Conservation (phyloP, 2,329 filamentous ascomycete species). For the Metarhizium brunneum region DNA sequence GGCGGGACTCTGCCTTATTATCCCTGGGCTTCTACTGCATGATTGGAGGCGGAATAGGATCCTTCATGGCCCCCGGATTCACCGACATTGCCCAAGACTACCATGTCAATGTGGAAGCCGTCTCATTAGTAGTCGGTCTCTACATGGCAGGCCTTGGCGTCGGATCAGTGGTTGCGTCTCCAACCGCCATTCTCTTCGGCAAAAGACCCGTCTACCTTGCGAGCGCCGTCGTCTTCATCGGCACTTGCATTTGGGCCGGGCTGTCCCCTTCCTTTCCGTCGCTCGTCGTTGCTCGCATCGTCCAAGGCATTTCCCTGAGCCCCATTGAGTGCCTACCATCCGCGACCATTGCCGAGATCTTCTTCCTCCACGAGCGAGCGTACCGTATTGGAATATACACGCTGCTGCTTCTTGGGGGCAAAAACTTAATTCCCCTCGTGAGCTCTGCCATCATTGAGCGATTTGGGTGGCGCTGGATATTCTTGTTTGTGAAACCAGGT, state of each 20-base stretch:
- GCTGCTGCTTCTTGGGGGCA: constrained; percentile 75
- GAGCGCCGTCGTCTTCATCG: constrained; percentile 69
- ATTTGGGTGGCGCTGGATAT: constrained; percentile 82
- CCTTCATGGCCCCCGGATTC: constrained; percentile 84
- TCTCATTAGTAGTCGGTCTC: constrained; percentile 80
- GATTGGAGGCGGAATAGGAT: constrained; percentile 86
- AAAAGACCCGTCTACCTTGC: constrained; percentile 85
- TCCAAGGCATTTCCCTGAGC: constrained; percentile 81
- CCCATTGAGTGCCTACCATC: constrained; percentile 89
- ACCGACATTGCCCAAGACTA: constrained; percentile 62
- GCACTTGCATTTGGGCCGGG: constrained; percentile 76
- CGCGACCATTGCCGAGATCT: constrained; percentile 92
- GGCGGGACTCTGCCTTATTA: constrained; percentile 68
- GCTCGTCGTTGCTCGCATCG: constrained; percentile 70
- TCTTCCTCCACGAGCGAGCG: constrained; percentile 87
- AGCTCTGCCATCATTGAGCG: constrained; percentile 75
- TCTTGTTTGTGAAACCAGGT: constrained; percentile 49
- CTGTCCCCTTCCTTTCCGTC: constrained; percentile 70
- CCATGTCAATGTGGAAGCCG: constrained; percentile 56
- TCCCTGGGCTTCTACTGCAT: constrained; percentile 89
- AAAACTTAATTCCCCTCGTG: constrained; percentile 81
- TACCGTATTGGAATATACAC: constrained; percentile 93
- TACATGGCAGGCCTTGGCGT: constrained; percentile 92
- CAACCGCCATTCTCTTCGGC: constrained; percentile 82
- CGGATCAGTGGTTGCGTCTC: constrained; percentile 77